Evolutionary conservation across 2,329 filamentous ascomycete species (phyloP).

Genomic region (Xylariaceae sp.): DNA sequence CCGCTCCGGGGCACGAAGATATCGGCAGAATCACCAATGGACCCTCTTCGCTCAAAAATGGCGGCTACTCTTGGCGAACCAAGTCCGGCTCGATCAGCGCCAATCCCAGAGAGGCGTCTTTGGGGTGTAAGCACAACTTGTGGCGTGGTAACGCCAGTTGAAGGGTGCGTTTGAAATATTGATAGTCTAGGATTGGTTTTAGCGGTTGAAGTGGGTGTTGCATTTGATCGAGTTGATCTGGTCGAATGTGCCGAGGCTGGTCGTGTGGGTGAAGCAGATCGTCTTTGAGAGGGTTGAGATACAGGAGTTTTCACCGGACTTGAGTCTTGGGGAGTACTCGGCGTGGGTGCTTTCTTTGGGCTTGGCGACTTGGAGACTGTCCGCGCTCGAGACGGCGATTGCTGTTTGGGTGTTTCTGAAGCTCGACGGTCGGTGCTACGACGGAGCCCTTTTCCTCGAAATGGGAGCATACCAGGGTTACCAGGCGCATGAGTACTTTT

Average conservation of each 20-base stretch:
- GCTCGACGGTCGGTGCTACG: constrained; percentile 45
- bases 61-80: constrained; percentile 73
- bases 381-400: constrained; percentile 27
- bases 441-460: constrained; percentile 48
- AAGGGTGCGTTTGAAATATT: constrained; percentile 31
- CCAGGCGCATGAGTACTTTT: constrained; percentile 46
- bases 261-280: constrained; percentile 48
- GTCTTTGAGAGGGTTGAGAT: constrained; percentile 43
- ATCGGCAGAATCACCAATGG: constrained; percentile 65
- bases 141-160: constrained; percentile 59
- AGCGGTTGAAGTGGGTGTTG: constrained; percentile 24
- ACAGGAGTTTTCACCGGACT: constrained; percentile 51
- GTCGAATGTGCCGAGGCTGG: constrained; percentile 22
- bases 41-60: constrained; percentile 67
- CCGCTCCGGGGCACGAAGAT: constrained; percentile 58
- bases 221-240: not conserved
- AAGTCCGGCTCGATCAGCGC: constrained; percentile 67
- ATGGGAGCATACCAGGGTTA: constrained; percentile 55
- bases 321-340: constrained; percentile 41
- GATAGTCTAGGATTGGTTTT: constrained; percentile 34
- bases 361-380: constrained; percentile 19
- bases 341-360: constrained; percentile 39
- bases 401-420: constrained; percentile 40
- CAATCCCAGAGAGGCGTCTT: constrained; percentile 63
- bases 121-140: constrained; percentile 63